Evolutionary conservation across 345 rosid species (phyloP).

Genomic region (Gossypium mustelinum): DNA sequence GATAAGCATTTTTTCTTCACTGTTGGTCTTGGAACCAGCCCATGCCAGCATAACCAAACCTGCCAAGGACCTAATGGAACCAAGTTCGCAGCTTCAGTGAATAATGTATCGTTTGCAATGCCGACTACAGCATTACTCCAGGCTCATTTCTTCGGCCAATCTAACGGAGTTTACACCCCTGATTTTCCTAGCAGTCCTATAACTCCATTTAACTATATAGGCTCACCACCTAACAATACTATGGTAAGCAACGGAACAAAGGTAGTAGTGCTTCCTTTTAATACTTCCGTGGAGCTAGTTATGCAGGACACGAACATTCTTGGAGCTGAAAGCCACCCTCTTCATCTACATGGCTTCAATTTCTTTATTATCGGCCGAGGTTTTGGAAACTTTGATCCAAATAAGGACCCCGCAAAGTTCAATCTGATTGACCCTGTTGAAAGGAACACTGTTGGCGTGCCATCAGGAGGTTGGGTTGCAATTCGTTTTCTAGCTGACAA

Average conservation of each 20-base stretch:
- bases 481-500: slow-evolving; percentile 67
- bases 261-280: slow-evolving; percentile 49
- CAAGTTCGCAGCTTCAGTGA: slow-evolving; percentile 58
- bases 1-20: slow-evolving; percentile 50
- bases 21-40: slow-evolving; percentile 51
- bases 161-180: slow-evolving; percentile 44
- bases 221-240: slow-evolving; percentile 56
- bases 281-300: slow-evolving; percentile 57
- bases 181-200: slow-evolving; percentile 42
- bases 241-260: slow-evolving; percentile 59
- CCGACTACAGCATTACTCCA: slow-evolving; percentile 64
- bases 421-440: slow-evolving; percentile 61
- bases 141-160: slow-evolving; percentile 46
- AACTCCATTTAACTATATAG: slow-evolving; percentile 50
- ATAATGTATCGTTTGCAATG: slow-evolving; percentile 52
- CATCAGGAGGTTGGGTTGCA: slow-evolving; percentile 67
- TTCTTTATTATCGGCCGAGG: slow-evolving; percentile 70
- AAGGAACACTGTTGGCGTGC: slow-evolving; percentile 62
- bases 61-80: slow-evolving; percentile 70
- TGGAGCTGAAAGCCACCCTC: slow-evolving; percentile 72
- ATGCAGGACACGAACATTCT: slow-evolving; percentile 70
- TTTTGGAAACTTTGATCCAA: slow-evolving; percentile 57
- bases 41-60: slow-evolving; percentile 48
- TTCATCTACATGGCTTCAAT: slow-evolving; percentile 72
- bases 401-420: slow-evolving; percentile 53